Conservation (phyloP, 805 yeast species). For the Nakazawaea peltata region DNA sequence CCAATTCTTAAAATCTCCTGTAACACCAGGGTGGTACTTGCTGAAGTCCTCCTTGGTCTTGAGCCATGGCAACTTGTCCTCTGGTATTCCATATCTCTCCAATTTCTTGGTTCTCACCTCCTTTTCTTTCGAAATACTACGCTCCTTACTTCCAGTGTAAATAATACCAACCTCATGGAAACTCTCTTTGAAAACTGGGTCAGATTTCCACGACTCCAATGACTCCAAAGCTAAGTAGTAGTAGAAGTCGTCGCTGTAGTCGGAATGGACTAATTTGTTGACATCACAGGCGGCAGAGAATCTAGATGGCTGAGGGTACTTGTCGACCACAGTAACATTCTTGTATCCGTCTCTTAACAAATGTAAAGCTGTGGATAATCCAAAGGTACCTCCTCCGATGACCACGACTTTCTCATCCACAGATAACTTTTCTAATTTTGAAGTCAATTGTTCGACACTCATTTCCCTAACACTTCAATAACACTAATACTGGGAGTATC, state of each 20-base stretch:
- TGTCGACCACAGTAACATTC: conserved; percentile 18
- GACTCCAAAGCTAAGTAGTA: conserved; percentile 22
- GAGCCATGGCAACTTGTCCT: conserved; percentile 3
- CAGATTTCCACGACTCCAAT: conserved; percentile 18
- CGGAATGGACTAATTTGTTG: conserved; percentile 25
- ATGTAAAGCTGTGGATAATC: conserved; percentile 23
- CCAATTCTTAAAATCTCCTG: conserved; percentile 16
- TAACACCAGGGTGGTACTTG: conserved; percentile 13
- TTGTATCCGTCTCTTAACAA: conserved; percentile 14
- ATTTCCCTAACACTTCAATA: too few relatives aligned
- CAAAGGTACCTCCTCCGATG: conserved; percentile 27
- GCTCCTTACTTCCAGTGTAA: conserved; percentile 11
- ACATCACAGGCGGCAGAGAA: conserved; percentile 24
- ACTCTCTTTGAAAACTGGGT: conserved; percentile 16
- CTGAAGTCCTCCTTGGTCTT: conserved; percentile 4
- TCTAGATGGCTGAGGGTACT: conserved; percentile 22
- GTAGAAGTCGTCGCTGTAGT: conserved; percentile 19
- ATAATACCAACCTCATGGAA: conserved; percentile 21
- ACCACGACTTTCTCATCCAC: conserved; percentile 8
- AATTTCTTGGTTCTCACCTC: conserved; percentile 3
- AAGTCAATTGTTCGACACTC: background rate
- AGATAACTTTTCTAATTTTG: background rate
- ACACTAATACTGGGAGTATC: too few relatives aligned
- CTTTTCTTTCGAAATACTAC: background rate
- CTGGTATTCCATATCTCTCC: background rate